These are phyloP conservation scores for Laburnicola sp. DNA, from an alignment of 2,329 filamentous ascomycete species.

Conservation along the genomic window DNA sequence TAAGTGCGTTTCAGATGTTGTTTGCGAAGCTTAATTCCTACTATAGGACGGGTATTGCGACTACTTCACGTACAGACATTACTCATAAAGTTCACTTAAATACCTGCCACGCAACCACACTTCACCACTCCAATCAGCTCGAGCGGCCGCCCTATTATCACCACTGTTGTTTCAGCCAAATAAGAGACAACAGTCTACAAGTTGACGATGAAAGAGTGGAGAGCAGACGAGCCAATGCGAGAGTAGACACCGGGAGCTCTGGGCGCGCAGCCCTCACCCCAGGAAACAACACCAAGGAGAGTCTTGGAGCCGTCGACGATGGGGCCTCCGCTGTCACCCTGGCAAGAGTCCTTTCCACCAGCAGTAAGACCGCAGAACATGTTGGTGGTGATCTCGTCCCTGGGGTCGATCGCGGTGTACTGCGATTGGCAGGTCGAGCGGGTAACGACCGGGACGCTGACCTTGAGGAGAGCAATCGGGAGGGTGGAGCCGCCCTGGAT, in stretches of 20 bases:
- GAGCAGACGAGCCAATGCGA: constrained; percentile 13
- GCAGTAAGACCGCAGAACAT: constrained; percentile 32
- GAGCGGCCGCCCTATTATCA: too few relatives aligned
- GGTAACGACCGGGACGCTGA: constrained; percentile 33
- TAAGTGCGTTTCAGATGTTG: too few relatives aligned
- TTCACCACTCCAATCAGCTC: too few relatives aligned
- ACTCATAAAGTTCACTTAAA: too few relatives aligned
- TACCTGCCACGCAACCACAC: too few relatives aligned
- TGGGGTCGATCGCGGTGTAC: constrained; percentile 21
- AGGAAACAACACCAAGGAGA: constrained; percentile 27
- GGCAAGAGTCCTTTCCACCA: constrained; percentile 40
- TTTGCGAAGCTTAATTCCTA: too few relatives aligned
- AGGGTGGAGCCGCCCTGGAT: constrained; percentile 12
- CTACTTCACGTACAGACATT: too few relatives aligned
- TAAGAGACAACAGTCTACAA: constrained; percentile 8
- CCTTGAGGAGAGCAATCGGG: constrained; percentile 27
- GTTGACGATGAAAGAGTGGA: constrained; percentile 28
- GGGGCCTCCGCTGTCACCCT: constrained; percentile 37
- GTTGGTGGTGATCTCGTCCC: constrained; percentile 24
- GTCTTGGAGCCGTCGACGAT: constrained; percentile 20
- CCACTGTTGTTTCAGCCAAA: too few relatives aligned
- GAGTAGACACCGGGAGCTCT: constrained; percentile 33
- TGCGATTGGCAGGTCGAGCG: constrained; percentile 22
- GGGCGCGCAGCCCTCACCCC: constrained; percentile 31
- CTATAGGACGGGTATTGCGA: too few relatives aligned